phyloP scores from a whole-genome alignment of 345 rosid genomes.

The Bruguiera parviflora region DNA sequence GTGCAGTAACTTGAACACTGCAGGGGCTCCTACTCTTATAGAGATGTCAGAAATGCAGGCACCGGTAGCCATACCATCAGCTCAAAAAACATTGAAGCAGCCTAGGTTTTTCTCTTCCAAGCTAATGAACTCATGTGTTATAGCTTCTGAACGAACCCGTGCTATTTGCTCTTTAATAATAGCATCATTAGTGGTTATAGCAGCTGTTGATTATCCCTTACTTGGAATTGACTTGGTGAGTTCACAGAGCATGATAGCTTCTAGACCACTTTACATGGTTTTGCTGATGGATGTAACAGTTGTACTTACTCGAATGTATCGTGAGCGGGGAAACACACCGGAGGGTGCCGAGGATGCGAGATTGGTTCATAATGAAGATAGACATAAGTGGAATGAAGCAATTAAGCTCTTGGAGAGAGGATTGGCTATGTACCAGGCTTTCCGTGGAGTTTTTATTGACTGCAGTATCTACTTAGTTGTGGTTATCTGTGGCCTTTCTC shows the following conservation, averaged over 20 bases:
- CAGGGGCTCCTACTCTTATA: neutral
- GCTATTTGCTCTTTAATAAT: slow-evolving; percentile 53
- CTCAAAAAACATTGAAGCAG: slow-evolving; percentile 2
- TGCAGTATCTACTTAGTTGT: slow-evolving; percentile 67
- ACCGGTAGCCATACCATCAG: neutral
- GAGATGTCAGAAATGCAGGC: slow-evolving; percentile 1
- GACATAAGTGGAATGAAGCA: slow-evolving; percentile 49
- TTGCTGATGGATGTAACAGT: slow-evolving; percentile 52
- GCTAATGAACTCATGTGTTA: slow-evolving; percentile 47
- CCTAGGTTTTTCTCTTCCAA: slow-evolving; percentile 45
- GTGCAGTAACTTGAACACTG: neutral
- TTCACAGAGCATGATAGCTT: slow-evolving; percentile 37
- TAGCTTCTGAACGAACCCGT: slow-evolving; percentile 50
- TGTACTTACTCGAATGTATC: slow-evolving; percentile 38
- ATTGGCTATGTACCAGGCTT: slow-evolving; percentile 49
- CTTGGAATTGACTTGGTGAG: slow-evolving; percentile 34
- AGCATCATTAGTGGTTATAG: slow-evolving; percentile 51
- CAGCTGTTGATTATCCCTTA: slow-evolving; percentile 37
- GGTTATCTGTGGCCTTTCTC: slow-evolving; percentile 46
- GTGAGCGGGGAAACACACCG: slow-evolving; percentile 22
- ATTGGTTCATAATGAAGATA: slow-evolving; percentile 23
- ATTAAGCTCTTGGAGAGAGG: slow-evolving; percentile 73
- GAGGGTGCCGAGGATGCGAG: slow-evolving; percentile 37
- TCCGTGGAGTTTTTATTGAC: slow-evolving; percentile 67
- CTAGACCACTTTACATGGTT: slow-evolving; percentile 63